Conservation (phyloP, 78 protist genomes). For the Polysphondylium violaceum region DNA sequence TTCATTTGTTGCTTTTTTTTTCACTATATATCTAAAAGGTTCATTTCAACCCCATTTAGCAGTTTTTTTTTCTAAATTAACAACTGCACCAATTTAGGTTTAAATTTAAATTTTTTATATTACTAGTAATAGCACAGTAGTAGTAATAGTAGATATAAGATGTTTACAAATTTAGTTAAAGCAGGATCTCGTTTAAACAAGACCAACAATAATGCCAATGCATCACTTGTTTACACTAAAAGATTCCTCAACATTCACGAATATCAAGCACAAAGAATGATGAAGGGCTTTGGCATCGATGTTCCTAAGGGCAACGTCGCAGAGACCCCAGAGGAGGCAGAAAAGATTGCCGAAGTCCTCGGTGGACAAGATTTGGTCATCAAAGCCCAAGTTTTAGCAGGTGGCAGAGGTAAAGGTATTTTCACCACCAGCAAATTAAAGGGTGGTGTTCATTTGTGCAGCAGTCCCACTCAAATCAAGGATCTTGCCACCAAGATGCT, state of each 20-base stretch:
- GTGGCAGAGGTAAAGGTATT: slow-evolving; percentile 98
- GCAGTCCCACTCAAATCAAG: slow-evolving; percentile 28
- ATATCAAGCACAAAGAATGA: slow-evolving; percentile 79
- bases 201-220: neutral
- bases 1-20: no score
- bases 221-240: slow-evolving; percentile 36
- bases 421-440: slow-evolving; percentile 91
- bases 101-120: no score
- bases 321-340: slow-evolving; percentile 82
- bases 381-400: slow-evolving; percentile 97
- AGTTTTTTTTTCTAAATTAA: no score
- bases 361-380: slow-evolving; percentile 85
- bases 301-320: slow-evolving; percentile 80
- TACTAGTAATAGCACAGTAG: no score
- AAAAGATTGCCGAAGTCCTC: slow-evolving; percentile 61
- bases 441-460: slow-evolving; percentile 95
- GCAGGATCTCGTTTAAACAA: neutral
- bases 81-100: no score
- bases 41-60: no score
- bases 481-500: slow-evolving; percentile 92
- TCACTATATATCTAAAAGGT: no score
- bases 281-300: slow-evolving; percentile 73
- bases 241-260: slow-evolving; percentile 78
- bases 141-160: no score
- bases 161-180: slow-evolving; percentile 16